Base-by-base conservation (phyloP, 2,329 filamentous ascomycete species). In the Penicillium aurantiogriseum region DNA sequence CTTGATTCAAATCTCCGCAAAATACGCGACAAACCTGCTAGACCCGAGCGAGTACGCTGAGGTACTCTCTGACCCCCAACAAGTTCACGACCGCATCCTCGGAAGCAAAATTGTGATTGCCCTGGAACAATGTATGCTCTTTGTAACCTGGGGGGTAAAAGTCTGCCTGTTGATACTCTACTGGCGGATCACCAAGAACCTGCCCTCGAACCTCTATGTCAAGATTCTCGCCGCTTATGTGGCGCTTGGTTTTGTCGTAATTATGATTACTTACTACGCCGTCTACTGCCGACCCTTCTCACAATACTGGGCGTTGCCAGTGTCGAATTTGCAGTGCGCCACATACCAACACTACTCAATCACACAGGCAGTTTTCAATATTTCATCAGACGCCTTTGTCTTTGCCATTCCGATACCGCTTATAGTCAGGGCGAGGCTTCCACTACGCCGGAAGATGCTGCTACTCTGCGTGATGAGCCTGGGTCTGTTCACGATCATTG, bases 101-200 rank as follows among this genome's bases (percentile, higher is more conserved):
- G 80, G 80, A 10, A 79, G 77, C 54, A 81, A 81, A 51, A 72
- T 81, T n/a, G 78, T 80, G 9, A 69, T 82, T 39, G 76, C 75
- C 1, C 70, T 80, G 13, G 79, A 81, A 54, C 78, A 81, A 58
- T 80, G 77, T 69, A 80, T 81, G 71, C 70, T 79, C 31, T 58
- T 74, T 17, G 78, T 77, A 2, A 79, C 79, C 17, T 83, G 81
- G 80, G 68, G 77, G 8, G 75, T 80, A 47, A 83, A 83, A 62
- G 71, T 76, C 23, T 82, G 80, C 63, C 73, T 83, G 63, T 67
- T 83, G 60, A 74, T 79, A 33, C 77, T 83, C 62, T 81, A 81
- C 61, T 73, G 72, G 59, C 72, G 78, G 9, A 74, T 81, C 66
- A 81, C 79, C 40, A 74, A 68, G 52, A 72, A 68, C 47, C 61